Evolutionary conservation across 495 filamentous ascomycete genomes (phyloP).

Genomic region (Rostrohypoxylon terebratum): DNA sequence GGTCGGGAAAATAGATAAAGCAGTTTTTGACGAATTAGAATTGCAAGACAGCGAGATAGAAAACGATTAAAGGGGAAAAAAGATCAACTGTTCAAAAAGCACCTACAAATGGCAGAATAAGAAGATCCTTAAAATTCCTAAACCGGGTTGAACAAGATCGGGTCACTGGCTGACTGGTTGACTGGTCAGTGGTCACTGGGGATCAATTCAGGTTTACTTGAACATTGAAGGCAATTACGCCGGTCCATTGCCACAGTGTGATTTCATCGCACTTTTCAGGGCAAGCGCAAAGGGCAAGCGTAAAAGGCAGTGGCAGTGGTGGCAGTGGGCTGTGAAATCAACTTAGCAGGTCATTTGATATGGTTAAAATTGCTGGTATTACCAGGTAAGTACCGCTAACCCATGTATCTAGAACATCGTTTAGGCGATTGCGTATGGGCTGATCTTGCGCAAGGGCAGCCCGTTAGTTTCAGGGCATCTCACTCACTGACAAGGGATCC

Average conservation of each 20-base stretch:
- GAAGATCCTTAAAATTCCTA: conserved; percentile 18
- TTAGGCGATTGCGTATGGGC: conserved; percentile 34
- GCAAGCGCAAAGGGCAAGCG: conserved; percentile 2
- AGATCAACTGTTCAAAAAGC: conserved; percentile 7
- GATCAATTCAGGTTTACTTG: conserved; percentile 12
- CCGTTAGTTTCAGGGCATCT: conserved; percentile 43
- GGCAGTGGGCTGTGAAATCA: conserved; percentile 25
- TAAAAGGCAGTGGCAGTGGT: background rate
- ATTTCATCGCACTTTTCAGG: conserved; percentile 38
- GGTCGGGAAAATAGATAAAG: conserved; percentile 21
- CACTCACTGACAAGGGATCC: conserved; percentile 32
- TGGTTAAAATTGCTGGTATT: conserved; percentile 39
- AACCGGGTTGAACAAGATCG: conserved; percentile 23
- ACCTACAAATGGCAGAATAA: conserved; percentile 31
- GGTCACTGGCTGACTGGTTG: too few relatives aligned
- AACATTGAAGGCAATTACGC: conserved; percentile 42
- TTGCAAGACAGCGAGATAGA: conserved; percentile 6
- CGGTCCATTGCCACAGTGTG: conserved; percentile 42
- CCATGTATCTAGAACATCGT: conserved; percentile 37
- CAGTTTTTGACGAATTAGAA: conserved; percentile 27
- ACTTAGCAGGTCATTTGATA: conserved; percentile 45
- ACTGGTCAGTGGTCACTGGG: conserved; percentile 27
- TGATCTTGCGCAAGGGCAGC: conserved; percentile 45
- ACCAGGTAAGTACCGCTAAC: conserved; percentile 7
- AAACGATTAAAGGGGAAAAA: conserved; percentile 12